Base-by-base conservation (phyloP, 2,329 filamentous ascomycete genomes). In the Chalaropsis thielavioides region DNA sequence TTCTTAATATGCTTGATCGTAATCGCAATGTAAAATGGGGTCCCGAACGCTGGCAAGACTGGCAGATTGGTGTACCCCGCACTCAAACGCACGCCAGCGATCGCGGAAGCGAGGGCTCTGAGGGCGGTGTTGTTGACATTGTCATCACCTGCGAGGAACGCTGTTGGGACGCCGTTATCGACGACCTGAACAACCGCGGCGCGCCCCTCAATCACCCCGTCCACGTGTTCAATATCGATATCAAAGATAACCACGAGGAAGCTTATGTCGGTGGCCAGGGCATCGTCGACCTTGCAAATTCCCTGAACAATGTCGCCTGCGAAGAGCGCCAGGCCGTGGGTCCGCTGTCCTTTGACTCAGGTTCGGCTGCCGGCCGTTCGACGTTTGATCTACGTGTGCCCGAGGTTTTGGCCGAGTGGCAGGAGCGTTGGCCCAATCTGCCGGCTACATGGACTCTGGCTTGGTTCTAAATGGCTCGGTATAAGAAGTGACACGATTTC, bases 221-320 rank as follows among this genome's bases (percentile, higher is more conserved):
- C 0, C 94, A 99, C 73, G 90, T 99, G 65, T 95, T 99, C 79
- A 99, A 99, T 71, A 88, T 99, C 64, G 94, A 99, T 73, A 99
- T 99, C 72, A 92, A 89, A 74, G 94, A 99, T 76, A 99, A 97
- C 72, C 94, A 97, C 72, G 92, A 99, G 74, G 94, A 99, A 75
- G 94, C 94, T 0, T 80, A 92, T 24, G 83, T 96, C 1, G 94
- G 94, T 10, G 94, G 94, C 1, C 85, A 87, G 69, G 94, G 90
- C 56, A 99, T 99, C 67, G 80, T 97, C 44, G 94, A 99, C 72
- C 80, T 99, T 43, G 94, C 94, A 0, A 84, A 92, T 71, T 85
- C 84, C 40, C 77, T 99, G 67, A 97, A 97, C 72, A 82, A 83
- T 19, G 89, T 85, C 0, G 94, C 94, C 0, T 79, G 76, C 35